phyloP scores from a whole-genome alignment of 768 basidiomycete species.

The Termitomyces sp. region DNA sequence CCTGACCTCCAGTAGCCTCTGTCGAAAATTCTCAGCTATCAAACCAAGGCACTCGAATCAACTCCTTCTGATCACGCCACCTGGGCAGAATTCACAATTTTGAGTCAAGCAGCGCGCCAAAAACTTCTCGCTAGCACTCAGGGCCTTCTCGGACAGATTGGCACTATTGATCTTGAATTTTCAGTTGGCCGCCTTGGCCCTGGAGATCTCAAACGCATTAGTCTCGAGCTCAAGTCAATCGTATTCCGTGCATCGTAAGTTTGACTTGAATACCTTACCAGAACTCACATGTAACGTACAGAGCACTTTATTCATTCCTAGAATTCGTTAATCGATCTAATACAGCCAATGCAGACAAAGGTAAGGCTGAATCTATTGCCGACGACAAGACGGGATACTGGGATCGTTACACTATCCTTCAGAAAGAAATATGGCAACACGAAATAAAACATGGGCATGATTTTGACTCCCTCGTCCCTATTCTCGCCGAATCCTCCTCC shows the following conservation, averaged over 20 bases:
- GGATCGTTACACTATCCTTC: conserved; percentile 25
- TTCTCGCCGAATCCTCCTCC: conserved; percentile 29
- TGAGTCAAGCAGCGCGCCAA: conserved; percentile 20
- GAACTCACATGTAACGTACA: conserved; percentile 8
- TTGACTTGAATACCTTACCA: not conserved
- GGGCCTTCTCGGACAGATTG: conserved; percentile 28
- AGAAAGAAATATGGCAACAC: conserved; percentile 22
- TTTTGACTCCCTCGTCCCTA: conserved; percentile 34
- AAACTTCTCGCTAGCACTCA: conserved; percentile 25
- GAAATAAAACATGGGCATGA: conserved; percentile 36
- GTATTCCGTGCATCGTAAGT: conserved; percentile 32
- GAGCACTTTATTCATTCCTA: conserved; percentile 33
- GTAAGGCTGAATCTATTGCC: conserved; percentile 7
- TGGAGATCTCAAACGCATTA: conserved; percentile 32
- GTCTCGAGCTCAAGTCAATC: conserved; percentile 30
- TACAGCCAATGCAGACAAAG: conserved; percentile 14
- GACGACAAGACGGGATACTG: conserved; percentile 13
- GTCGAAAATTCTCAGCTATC: conserved; percentile 25
- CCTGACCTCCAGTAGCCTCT: conserved; percentile 22
- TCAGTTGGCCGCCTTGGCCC: conserved; percentile 39
- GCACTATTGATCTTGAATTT: conserved; percentile 33
- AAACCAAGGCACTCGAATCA: conserved; percentile 24
- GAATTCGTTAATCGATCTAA: conserved; percentile 30
- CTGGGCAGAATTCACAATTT: conserved; percentile 24
- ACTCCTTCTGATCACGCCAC: conserved; percentile 27